Conservation (phyloP, 495 filamentous ascomycete species). For the Lindgomyces ingoldianus region DNA sequence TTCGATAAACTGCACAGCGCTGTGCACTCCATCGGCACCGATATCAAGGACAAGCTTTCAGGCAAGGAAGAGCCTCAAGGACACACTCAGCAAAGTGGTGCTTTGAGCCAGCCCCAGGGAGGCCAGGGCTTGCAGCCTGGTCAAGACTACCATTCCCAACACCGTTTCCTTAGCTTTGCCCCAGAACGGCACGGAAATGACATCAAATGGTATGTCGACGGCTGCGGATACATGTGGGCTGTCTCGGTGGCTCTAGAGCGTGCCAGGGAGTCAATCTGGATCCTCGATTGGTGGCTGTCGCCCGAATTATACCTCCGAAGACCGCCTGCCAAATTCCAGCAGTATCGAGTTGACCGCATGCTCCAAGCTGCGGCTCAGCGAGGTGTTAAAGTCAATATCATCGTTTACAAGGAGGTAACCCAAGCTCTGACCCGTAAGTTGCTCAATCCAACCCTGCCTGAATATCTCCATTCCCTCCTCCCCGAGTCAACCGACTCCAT, state of each 20-base stretch:
- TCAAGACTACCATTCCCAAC: slow-evolving; percentile 51
- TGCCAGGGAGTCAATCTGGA: slow-evolving; percentile 84
- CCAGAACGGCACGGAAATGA: slow-evolving; percentile 64
- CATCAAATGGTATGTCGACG: slow-evolving; percentile 92
- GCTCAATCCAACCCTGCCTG: slow-evolving; percentile 46
- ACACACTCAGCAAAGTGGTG: slow-evolving; percentile 17
- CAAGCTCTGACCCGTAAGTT: slow-evolving; percentile 82
- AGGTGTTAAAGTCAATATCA: slow-evolving; percentile 83
- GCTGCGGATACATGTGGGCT: slow-evolving; percentile 85
- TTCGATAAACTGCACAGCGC: slow-evolving; percentile 59
- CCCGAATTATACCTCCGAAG: slow-evolving; percentile 88
- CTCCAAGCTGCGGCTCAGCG: slow-evolving; percentile 82
- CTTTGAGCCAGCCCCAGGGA: neutral
- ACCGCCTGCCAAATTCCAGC: slow-evolving; percentile 76
- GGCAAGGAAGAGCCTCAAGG: slow-evolving; percentile 29
- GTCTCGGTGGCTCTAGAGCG: slow-evolving; percentile 82
- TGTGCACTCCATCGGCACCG: slow-evolving; percentile 54
- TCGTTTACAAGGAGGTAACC: slow-evolving; percentile 89
- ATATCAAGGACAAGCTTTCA: slow-evolving; percentile 53
- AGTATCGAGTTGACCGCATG: slow-evolving; percentile 89
- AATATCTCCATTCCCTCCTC: slow-evolving; percentile 50
- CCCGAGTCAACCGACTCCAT: slow-evolving; percentile 45
- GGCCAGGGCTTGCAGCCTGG: slow-evolving; percentile 15
- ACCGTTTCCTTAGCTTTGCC: slow-evolving; percentile 83
- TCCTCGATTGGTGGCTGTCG: slow-evolving; percentile 92